phyloP scores from a whole-genome alignment of 495 filamentous ascomycete genomes.

The Lasiosphaeris hirsuta region DNA sequence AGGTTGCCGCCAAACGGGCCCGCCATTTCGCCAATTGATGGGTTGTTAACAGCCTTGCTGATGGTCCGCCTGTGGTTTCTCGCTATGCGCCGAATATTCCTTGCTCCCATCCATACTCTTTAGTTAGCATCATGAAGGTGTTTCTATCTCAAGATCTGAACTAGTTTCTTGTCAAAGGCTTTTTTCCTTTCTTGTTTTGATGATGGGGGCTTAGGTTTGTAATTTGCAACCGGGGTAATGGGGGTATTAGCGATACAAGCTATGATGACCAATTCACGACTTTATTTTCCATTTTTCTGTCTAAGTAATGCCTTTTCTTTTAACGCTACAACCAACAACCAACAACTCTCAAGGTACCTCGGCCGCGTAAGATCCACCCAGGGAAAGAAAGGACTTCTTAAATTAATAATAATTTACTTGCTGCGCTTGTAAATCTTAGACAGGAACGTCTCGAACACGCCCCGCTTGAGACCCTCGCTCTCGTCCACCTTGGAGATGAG shows the following conservation, averaged over 20 bases:
- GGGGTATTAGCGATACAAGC: neutral
- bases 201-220: no score
- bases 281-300: no score
- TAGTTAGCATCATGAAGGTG: no score
- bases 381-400: neutral
- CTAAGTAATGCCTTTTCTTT: no score
- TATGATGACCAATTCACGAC: conserved; percentile 1
- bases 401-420: conserved; percentile 54
- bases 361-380: neutral
- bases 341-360: neutral
- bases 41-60: no score
- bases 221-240: no score
- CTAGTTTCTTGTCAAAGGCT: no score
- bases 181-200: no score
- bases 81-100: no score
- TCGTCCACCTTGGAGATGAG: conserved; percentile 82
- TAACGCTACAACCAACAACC: neutral
- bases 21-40: neutral
- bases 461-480: conserved; percentile 79
- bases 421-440: conserved; percentile 95
- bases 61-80: no score
- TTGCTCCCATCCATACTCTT: no score
- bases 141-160: no score
- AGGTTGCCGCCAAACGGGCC: neutral
- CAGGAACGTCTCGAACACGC: conserved; percentile 85